Conservation (phyloP, 345 rosid genomes). For the Corchorus olitorius region DNA sequence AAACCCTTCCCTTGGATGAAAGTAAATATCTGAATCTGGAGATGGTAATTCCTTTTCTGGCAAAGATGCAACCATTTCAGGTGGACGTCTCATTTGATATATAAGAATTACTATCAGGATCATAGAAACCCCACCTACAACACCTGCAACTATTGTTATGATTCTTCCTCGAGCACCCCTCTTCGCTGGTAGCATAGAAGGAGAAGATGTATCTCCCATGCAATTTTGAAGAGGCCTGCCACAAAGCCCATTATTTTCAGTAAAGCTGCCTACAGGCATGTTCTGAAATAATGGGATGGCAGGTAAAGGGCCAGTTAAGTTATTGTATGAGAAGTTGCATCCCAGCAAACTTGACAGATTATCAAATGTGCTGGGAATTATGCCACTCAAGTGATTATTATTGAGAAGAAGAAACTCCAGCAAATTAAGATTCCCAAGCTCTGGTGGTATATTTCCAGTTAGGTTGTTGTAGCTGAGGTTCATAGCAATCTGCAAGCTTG, state of each 20-base stretch:
- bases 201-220: conserved; percentile 38
- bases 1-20: conserved; percentile 81
- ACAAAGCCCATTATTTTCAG: conserved; percentile 79
- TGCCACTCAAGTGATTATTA: conserved; percentile 77
- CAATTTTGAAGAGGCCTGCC: conserved; percentile 69
- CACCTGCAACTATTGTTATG: conserved; percentile 54
- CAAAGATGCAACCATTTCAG: conserved; percentile 42
- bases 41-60: conserved; percentile 51
- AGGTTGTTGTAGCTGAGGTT: conserved; percentile 83
- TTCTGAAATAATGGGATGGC: conserved; percentile 53
- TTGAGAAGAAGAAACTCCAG: conserved; percentile 70
- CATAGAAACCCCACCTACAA: conserved; percentile 76
- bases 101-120: conserved; percentile 62
- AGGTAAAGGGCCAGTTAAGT: conserved; percentile 76
- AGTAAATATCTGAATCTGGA: conserved; percentile 64
- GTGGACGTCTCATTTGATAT: conserved; percentile 60
- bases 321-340: conserved; percentile 92
- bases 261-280: conserved; percentile 60
- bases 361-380: conserved; percentile 67
- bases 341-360: conserved; percentile 71
- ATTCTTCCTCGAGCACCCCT: conserved; percentile 53
- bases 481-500: conserved; percentile 89
- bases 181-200: conserved; percentile 31
- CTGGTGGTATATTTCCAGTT: conserved; percentile 67
- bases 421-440: conserved; percentile 73